These are phyloP conservation scores for Microthlaspi erraticum DNA, from an alignment of 345 rosid species.

Conservation along the genomic window DNA sequence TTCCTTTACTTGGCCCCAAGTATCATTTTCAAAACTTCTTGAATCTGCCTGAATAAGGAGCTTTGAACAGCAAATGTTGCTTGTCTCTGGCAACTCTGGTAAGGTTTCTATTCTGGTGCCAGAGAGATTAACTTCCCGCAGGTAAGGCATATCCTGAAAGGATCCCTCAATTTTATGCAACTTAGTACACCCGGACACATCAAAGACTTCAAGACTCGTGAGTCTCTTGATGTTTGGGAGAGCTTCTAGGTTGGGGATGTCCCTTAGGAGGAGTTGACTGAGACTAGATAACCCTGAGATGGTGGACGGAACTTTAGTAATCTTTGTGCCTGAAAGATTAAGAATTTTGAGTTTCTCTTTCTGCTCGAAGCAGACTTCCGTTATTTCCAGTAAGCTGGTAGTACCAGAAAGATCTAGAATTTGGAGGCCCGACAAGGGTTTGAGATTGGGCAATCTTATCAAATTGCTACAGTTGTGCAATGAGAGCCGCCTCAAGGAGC, in stretches of 20 bases:
- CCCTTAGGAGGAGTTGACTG: conserved; percentile 39
- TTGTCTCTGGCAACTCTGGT: conserved; percentile 22
- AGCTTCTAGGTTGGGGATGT: conserved; percentile 34
- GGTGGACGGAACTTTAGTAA: conserved; percentile 34
- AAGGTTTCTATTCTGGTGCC: conserved; percentile 40
- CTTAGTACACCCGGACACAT: conserved; percentile 46
- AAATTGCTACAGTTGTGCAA: conserved; percentile 30
- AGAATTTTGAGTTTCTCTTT: conserved; percentile 44
- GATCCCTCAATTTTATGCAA: conserved; percentile 32
- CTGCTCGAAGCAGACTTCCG: conserved; percentile 35
- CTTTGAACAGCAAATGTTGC: neutral
- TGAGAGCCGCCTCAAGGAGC: conserved; percentile 35
- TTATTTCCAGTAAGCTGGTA: conserved; percentile 27
- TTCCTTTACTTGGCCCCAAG: conserved; percentile 27
- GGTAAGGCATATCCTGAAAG: conserved; percentile 44
- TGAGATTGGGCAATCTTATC: conserved; percentile 16
- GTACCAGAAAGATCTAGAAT: conserved; percentile 49
- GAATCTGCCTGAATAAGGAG: conserved; percentile 24
- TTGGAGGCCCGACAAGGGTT: conserved; percentile 33
- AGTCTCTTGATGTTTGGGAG: conserved; percentile 40
- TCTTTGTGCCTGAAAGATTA: conserved; percentile 46
- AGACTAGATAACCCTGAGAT: conserved; percentile 20
- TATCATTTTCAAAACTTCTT: neutral
- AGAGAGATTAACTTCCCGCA: conserved; percentile 35
- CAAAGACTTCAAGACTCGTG: conserved; percentile 48